phyloP scores from a whole-genome alignment of 2,329 filamentous ascomycete species.

The Dactylellina cionopaga region DNA sequence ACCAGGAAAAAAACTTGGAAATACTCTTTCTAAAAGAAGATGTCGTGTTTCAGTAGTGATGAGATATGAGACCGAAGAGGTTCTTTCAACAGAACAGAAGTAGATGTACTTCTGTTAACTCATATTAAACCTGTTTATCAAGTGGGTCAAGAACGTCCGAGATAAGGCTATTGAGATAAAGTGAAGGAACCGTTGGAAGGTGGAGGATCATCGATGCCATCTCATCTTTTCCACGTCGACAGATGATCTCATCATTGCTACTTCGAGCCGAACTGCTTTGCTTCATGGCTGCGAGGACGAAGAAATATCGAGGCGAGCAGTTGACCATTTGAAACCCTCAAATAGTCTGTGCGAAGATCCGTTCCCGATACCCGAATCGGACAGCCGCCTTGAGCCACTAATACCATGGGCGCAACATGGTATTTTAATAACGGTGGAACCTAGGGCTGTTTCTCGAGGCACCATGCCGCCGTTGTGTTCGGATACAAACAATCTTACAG shows the following conservation, averaged over 20 bases:
- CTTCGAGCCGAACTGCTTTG: neutral
- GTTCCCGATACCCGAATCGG: constrained; percentile 2
- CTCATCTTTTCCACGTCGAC: constrained; percentile 10
- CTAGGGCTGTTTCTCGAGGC: neutral
- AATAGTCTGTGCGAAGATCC: neutral
- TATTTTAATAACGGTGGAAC: too few species aligned
- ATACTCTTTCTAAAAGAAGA: too few species aligned
- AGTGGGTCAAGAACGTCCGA: neutral
- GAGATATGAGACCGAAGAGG: neutral
- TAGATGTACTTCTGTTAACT: neutral
- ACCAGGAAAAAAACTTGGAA: constrained; percentile 24
- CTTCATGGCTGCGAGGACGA: too few species aligned
- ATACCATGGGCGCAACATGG: too few species aligned
- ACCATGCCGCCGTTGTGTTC: constrained; percentile 2
- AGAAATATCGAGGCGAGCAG: constrained; percentile 2
- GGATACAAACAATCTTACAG: constrained; percentile 4
- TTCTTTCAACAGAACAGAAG: neutral
- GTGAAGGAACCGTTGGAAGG: neutral
- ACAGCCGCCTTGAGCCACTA: neutral
- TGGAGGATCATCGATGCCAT: constrained; percentile 29
- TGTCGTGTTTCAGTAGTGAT: neutral
- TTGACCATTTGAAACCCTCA: too few species aligned
- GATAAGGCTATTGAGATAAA: neutral
- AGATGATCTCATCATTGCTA: neutral
- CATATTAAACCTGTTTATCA: neutral